Evolutionary conservation across 352 stramenopile genomes (phyloP).

Genomic region (Pythium aquatile): DNA sequence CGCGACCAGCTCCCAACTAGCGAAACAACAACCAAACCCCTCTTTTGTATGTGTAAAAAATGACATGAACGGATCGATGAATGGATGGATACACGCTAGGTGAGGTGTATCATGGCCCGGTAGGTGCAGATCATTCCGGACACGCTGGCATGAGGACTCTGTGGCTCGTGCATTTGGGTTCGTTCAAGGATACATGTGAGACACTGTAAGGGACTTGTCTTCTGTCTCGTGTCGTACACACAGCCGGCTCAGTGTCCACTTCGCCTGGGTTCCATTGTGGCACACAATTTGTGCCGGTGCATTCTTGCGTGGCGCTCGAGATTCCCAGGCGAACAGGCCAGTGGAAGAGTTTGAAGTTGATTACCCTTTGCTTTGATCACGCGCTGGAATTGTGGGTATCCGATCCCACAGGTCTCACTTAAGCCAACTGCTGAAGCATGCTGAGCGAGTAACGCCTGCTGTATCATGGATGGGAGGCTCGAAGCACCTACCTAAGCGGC

Average conservation of each 20-base stretch:
- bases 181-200: constrained; percentile 1
- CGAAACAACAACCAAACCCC: background rate
- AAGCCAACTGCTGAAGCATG: background rate
- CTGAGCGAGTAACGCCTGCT: background rate
- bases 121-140: too few species aligned
- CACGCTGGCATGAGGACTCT: too few species aligned
- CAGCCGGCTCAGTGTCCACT: background rate
- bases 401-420: background rate
- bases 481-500: background rate
- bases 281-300: too few species aligned
- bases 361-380: background rate
- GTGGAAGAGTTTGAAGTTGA: background rate
- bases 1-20: constrained; percentile 1
- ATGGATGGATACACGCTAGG: background rate
- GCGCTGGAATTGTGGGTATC: background rate
- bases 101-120: background rate
- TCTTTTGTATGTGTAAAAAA: background rate
- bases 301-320: too few species aligned
- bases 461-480: constrained; percentile 1
- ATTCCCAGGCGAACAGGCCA: too few species aligned
- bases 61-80: background rate
- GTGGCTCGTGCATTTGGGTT: background rate
- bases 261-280: too few species aligned
- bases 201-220: background rate
- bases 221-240: background rate